phyloP scores from a whole-genome alignment of 192 early-diverging fungal genomes.

The Coemansia sp. region DNA sequence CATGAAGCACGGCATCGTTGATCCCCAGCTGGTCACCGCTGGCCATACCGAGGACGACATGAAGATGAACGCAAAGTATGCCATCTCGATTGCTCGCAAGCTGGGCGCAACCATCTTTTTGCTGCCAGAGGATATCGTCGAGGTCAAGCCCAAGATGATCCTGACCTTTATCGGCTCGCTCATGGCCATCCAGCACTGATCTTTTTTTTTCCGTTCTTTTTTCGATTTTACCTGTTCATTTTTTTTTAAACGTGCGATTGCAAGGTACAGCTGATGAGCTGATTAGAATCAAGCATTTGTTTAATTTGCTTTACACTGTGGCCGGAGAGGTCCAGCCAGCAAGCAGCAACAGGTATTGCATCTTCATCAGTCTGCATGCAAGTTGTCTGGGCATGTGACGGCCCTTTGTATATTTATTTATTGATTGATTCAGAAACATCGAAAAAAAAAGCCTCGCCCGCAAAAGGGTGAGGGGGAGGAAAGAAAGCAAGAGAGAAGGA shows the following conservation, averaged over 20 bases:
- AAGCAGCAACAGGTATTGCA: no score
- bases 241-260: no score
- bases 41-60: conserved; percentile 77
- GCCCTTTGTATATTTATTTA: neutral
- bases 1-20: conserved; percentile 87
- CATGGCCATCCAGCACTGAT: conserved; percentile 70
- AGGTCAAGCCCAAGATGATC: conserved; percentile 96
- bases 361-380: no score
- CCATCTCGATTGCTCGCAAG: conserved; percentile 98
- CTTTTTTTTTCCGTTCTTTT: conserved; percentile 6
- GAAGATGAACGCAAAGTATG: conserved; percentile 91
- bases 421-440: no score
- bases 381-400: no score
- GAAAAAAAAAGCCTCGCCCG: neutral
- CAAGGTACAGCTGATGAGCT: no score
- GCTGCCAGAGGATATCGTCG: conserved; percentile 97
- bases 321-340: no score
- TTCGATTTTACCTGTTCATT: neutral
- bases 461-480: neutral
- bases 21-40: conserved; percentile 76
- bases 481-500: no score
- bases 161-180: conserved; percentile 92
- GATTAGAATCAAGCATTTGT: no score
- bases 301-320: no score
- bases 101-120: conserved; percentile 98